A percentile compares a stretch with the other conserved stretches of the same genome.
These are phyloP conservation scores for Rosellinia necatrix DNA, from an alignment of 2,329 filamentous ascomycete species.

Conservation along the genomic window DNA sequence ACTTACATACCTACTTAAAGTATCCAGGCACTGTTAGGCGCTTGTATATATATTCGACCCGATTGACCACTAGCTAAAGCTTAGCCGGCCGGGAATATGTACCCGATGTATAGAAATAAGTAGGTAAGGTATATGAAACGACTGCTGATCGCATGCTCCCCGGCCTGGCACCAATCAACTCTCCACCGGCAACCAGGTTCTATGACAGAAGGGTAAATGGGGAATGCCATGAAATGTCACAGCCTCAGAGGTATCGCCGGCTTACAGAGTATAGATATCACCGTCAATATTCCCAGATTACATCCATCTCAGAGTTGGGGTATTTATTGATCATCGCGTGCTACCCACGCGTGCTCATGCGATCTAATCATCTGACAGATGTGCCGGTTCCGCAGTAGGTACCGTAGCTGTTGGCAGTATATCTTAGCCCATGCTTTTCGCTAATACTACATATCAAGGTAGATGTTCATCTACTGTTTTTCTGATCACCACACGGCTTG, in stretches of 20 bases:
- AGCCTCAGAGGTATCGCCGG: not conserved
- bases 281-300: not conserved
- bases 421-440: conserved; percentile 3
- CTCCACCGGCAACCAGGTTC: too few relatives aligned
- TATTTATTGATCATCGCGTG: conserved; percentile 21
- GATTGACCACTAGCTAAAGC: too few relatives aligned
- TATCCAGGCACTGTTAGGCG: too few relatives aligned
- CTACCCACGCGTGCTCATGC: not conserved
- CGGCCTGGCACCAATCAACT: too few relatives aligned
- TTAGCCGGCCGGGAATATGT: too few relatives aligned
- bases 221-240: not conserved
- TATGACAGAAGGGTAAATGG: too few relatives aligned
- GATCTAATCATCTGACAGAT: conserved; percentile 5
- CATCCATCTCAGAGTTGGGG: not conserved
- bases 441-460: conserved; percentile 22
- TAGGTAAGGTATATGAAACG: too few relatives aligned
- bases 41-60: too few relatives aligned
- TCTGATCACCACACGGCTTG: not conserved
- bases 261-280: not conserved
- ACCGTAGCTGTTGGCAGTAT: not conserved
- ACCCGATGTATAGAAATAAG: too few relatives aligned
- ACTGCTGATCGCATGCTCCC: too few relatives aligned
- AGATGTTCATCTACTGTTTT: conserved; percentile 1
- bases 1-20: too few relatives aligned
- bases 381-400: not conserved